These are phyloP conservation scores for Sporisorium graminicola DNA, from an alignment of 1,284 basidiomycete species.

Conservation along the genomic window DNA sequence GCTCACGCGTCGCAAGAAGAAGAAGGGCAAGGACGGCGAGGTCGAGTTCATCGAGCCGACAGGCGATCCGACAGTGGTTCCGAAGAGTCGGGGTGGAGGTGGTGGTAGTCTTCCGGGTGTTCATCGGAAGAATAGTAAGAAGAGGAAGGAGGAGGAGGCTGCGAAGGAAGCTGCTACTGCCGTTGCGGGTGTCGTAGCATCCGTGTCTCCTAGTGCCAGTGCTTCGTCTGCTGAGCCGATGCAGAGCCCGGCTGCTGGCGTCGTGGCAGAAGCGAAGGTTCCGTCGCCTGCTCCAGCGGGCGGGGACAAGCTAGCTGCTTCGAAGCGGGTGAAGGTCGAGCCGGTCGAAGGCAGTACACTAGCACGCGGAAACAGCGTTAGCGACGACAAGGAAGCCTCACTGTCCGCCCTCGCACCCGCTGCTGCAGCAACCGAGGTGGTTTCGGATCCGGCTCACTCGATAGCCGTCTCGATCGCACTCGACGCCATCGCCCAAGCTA, in stretches of 20 bases:
- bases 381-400: not conserved
- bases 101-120: slow-evolving; percentile 59
- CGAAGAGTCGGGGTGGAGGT: slow-evolving; percentile 59
- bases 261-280: slow-evolving; percentile 1
- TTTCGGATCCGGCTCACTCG: slow-evolving; percentile 19
- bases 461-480: slow-evolving; percentile 38
- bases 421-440: not conserved
- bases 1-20: slow-evolving; percentile 57
- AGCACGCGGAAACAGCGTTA: not conserved
- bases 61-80: slow-evolving; percentile 56
- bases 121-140: slow-evolving; percentile 56
- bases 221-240: slow-evolving; percentile 7
- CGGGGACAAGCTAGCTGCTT: not conserved
- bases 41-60: slow-evolving; percentile 57
- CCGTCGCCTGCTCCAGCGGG: not conserved
- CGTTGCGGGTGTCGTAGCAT: not conserved
- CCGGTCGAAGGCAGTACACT: too few species aligned
- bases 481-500: slow-evolving; percentile 30
- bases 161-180: slow-evolving; percentile 18
- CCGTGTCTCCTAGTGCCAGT: slow-evolving; percentile 6
- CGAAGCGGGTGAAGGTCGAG: slow-evolving; percentile 17
- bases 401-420: not conserved
- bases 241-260: slow-evolving; percentile 12
- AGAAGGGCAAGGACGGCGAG: slow-evolving; percentile 58
- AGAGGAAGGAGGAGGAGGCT: slow-evolving; percentile 42